phyloP scores from a whole-genome alignment of 192 early-diverging fungal species.

The Backusella macrospora region DNA sequence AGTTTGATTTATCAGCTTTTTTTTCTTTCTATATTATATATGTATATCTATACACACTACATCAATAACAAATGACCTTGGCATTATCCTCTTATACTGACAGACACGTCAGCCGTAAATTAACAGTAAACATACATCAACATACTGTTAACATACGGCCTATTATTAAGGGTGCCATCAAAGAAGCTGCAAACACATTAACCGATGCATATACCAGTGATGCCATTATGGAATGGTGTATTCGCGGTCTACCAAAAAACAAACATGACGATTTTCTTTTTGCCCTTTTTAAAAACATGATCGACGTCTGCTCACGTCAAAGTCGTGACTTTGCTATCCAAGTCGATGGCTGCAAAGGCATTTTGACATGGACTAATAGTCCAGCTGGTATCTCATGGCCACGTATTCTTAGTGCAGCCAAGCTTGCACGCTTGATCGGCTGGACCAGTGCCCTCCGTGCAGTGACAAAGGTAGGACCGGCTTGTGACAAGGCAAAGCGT shows the following conservation, averaged over 20 bases:
- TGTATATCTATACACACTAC: not conserved
- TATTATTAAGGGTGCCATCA: constrained; percentile 39
- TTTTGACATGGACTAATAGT: constrained; percentile 32
- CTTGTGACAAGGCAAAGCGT: constrained; percentile 7
- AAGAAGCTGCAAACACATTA: constrained; percentile 35
- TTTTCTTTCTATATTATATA: not conserved
- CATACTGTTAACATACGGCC: constrained; percentile 30
- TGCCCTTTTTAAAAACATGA: constrained; percentile 32
- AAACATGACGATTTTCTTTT: constrained; percentile 13
- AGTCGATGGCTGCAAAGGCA: constrained; percentile 42
- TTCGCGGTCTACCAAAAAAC: not conserved
- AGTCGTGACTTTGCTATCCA: constrained; percentile 41
- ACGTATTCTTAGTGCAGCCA: constrained; percentile 7
- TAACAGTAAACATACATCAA: constrained; percentile 29
- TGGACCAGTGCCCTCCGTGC: constrained; percentile 26
- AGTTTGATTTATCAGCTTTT: not conserved
- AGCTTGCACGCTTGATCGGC: constrained; percentile 25
- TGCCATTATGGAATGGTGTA: constrained; percentile 30
- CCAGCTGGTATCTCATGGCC: constrained; percentile 20
- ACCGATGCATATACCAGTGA: constrained; percentile 31
- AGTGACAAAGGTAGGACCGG: not conserved
- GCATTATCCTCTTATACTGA: not conserved
- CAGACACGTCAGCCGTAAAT: constrained; percentile 29
- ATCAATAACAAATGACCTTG: constrained; percentile 21
- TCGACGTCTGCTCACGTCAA: constrained; percentile 27